A percentile compares a stretch with the other conserved stretches of the same genome.
phyloP scores from a whole-genome alignment of 306 rosid genomes.

The Aeschynomene evenia region DNA sequence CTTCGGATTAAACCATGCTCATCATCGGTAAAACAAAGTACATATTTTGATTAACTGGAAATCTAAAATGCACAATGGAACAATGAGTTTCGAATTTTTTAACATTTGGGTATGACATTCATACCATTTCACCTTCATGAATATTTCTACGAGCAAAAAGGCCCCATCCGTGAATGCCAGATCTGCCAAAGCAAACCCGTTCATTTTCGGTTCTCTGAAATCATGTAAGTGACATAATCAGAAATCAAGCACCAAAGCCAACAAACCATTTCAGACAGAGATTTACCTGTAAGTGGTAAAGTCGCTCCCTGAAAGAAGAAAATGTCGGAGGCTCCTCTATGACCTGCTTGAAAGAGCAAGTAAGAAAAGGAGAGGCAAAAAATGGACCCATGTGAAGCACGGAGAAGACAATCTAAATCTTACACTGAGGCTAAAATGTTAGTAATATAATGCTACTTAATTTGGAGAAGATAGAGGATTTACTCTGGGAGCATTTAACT shows the following conservation, averaged over 20 bases:
- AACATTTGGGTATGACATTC: constrained; percentile 18
- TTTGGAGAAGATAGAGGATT: constrained; percentile 28
- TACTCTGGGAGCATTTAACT: constrained; percentile 63
- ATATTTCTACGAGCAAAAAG: constrained; percentile 79
- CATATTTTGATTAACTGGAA: constrained; percentile 24
- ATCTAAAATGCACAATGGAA: constrained; percentile 17
- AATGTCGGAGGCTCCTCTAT: constrained; percentile 57
- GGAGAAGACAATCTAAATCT: not conserved
- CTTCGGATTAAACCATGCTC: constrained; percentile 16
- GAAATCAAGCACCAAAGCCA: constrained; percentile 27
- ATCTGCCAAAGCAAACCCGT: constrained; percentile 88
- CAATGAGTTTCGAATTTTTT: not conserved
- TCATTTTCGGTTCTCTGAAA: constrained; percentile 79
- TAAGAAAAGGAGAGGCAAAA: not conserved
- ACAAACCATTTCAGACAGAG: constrained; percentile 8
- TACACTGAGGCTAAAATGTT: constrained; percentile 1
- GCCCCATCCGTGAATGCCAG: constrained; percentile 98
- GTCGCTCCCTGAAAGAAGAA: constrained; percentile 84
- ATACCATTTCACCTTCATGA: constrained; percentile 96
- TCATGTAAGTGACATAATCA: constrained; percentile 26
- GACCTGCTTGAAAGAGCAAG: constrained; percentile 41
- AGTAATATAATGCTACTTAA: not conserved
- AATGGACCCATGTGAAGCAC: not conserved
- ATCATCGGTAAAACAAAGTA: constrained; percentile 16
- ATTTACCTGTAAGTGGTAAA: constrained; percentile 71